Conservation (phyloP, 768 basidiomycete genomes). For the Boletellus emodensis region DNA sequence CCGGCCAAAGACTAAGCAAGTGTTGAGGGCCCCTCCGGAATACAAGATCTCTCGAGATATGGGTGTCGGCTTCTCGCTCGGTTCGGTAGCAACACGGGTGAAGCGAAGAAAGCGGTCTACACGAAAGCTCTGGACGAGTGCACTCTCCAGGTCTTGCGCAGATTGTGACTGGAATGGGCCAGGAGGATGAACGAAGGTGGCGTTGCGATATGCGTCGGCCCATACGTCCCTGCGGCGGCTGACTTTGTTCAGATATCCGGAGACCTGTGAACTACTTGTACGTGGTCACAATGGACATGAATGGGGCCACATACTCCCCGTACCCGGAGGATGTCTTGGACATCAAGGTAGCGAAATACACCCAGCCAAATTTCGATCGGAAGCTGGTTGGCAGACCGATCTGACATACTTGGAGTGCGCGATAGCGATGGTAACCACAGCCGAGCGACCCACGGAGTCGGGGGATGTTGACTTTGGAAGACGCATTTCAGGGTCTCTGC, state of each 20-base stretch:
- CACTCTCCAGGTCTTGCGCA: constrained; percentile 4
- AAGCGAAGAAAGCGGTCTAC: constrained; percentile 6
- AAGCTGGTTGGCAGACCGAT: not conserved
- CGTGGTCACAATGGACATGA: not conserved
- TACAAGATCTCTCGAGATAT: constrained; percentile 7
- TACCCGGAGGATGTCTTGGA: not conserved
- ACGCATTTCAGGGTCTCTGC: too few species aligned
- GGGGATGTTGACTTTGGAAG: too few species aligned
- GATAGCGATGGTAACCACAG: too few species aligned
- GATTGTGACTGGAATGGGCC: not conserved
- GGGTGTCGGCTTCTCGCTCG: too few species aligned
- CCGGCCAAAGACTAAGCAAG: constrained; percentile 11
- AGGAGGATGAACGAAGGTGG: not conserved
- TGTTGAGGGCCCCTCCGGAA: not conserved
- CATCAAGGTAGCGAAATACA: not conserved
- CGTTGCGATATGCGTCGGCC: not conserved
- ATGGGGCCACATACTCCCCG: not conserved
- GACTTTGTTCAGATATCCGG: not conserved
- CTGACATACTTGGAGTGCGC: too few species aligned
- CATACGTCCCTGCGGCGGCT: not conserved
- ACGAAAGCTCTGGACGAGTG: constrained; percentile 11
- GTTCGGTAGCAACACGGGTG: not conserved
- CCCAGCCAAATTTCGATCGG: not conserved
- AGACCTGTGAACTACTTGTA: not conserved
- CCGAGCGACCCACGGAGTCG: too few species aligned